These are phyloP conservation scores for Fraxinus dipetala DNA, from an alignment of 305 asterid genomes.

Conservation along the genomic window DNA sequence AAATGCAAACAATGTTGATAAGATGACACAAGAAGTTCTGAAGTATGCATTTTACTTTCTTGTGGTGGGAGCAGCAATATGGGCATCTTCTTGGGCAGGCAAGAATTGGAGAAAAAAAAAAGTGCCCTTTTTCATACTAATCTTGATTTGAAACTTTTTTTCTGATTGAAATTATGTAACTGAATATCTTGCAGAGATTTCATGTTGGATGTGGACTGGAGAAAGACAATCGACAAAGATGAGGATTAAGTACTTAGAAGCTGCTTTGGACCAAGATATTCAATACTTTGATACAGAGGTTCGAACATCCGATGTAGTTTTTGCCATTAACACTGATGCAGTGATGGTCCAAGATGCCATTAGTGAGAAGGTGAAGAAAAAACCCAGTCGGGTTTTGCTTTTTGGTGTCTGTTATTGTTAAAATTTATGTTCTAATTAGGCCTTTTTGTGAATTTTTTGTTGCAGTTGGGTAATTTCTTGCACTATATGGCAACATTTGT, in stretches of 20 bases:
- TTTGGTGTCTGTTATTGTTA: background rate
- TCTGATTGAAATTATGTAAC: slow-evolving; percentile 5
- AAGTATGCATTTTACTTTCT: slow-evolving; percentile 99
- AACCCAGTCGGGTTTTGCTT: background rate
- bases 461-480: slow-evolving; percentile 93
- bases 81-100: slow-evolving; percentile 99
- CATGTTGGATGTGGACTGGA: slow-evolving; percentile 99
- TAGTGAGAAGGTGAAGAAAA: slow-evolving; percentile 74
- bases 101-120: slow-evolving; percentile 6
- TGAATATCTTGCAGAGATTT: slow-evolving; percentile 63
- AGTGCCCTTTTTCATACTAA: background rate
- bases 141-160: slow-evolving; percentile 1
- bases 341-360: slow-evolving; percentile 98
- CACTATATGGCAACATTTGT: slow-evolving; percentile 95
- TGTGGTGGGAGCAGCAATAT: slow-evolving; percentile 99
- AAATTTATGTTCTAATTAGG: slow-evolving; percentile 17
- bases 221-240: slow-evolving; percentile 94
- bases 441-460: background rate
- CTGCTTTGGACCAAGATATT: slow-evolving; percentile 90
- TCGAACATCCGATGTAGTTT: slow-evolving; percentile 89
- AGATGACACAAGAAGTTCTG: slow-evolving; percentile 92
- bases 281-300: slow-evolving; percentile 88
- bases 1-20: slow-evolving; percentile 83
- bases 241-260: slow-evolving; percentile 88
- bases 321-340: slow-evolving; percentile 92